These are phyloP conservation scores for Stephania cephalantha DNA, from an alignment of 164 flowering plant genomes.

Conservation along the genomic window DNA sequence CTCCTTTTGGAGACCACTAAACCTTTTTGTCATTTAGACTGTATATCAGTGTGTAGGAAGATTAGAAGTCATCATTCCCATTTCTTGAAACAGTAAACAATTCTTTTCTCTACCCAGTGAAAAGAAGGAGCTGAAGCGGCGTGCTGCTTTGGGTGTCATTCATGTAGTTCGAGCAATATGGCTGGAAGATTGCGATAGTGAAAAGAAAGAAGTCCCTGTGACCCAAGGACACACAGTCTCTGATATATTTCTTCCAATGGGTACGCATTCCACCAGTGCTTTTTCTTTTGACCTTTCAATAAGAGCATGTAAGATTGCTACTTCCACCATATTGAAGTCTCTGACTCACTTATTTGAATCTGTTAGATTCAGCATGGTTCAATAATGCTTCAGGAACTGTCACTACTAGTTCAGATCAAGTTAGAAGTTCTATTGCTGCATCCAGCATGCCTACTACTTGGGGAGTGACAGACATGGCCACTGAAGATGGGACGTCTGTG, in stretches of 20 bases:
- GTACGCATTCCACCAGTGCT: constrained; percentile 26
- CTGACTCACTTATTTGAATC: constrained; percentile 4
- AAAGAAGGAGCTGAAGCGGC: constrained; percentile 57
- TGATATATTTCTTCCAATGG: constrained; percentile 70
- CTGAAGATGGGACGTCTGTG: constrained; percentile 23
- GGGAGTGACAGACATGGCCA: constrained; percentile 10
- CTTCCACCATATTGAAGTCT: background rate
- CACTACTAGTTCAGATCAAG: constrained; percentile 25
- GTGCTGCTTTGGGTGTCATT: constrained; percentile 70
- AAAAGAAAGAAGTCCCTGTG: constrained; percentile 75
- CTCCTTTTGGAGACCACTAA: too few species aligned
- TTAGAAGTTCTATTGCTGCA: constrained; percentile 20
- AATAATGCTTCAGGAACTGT: constrained; percentile 25
- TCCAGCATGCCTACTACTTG: constrained; percentile 24
- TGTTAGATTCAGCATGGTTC: constrained; percentile 26
- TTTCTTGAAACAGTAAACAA: constrained; percentile 6
- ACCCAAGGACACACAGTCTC: constrained; percentile 50
- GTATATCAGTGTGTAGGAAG: background rate
- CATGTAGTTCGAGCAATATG: constrained; percentile 59
- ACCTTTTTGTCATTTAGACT: too few species aligned
- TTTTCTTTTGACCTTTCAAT: background rate
- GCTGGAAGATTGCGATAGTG: constrained; percentile 83
- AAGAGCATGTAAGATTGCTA: background rate
- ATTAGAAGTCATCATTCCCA: constrained; percentile 1
- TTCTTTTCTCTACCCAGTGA: constrained; percentile 42